These are phyloP conservation scores for Botrytis sinoallii DNA, from an alignment of 2,329 filamentous ascomycete species.

Conservation along the genomic window DNA sequence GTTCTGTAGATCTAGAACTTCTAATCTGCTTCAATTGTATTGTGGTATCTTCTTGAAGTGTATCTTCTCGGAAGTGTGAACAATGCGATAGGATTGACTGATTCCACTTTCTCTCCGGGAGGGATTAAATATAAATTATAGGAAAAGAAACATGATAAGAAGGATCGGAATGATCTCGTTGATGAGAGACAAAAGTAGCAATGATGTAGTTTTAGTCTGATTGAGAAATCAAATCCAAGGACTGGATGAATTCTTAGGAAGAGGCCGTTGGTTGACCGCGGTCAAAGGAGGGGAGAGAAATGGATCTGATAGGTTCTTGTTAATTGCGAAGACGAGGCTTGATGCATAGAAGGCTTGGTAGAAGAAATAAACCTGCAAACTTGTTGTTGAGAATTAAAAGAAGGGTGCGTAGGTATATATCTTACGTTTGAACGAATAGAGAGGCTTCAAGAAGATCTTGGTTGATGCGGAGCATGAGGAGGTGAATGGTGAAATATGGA, in stretches of 20 bases:
- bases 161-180: background rate
- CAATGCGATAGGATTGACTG: background rate
- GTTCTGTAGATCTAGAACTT: background rate
- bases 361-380: slow-evolving; percentile 3
- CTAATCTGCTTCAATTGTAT: background rate
- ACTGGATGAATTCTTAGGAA: background rate
- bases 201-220: background rate
- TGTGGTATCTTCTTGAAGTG: slow-evolving; percentile 5
- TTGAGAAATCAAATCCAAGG: background rate
- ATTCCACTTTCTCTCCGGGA: background rate
- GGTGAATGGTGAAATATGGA: background rate
- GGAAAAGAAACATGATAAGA: slow-evolving; percentile 8
- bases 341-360: slow-evolving; percentile 19
- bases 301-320: background rate
- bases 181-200: background rate
- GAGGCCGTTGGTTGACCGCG: background rate
- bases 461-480: background rate
- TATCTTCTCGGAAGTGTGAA: background rate
- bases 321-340: background rate
- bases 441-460: background rate
- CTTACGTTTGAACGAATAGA: background rate
- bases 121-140: background rate
- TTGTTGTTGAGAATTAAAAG: background rate
- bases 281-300: background rate
- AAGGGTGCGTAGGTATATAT: background rate